Evolutionary conservation across 2,329 filamentous ascomycete genomes (phyloP), one percentile per base, ranked within the genome.

Genomic region (Penicillium sclerotigenum): DNA sequence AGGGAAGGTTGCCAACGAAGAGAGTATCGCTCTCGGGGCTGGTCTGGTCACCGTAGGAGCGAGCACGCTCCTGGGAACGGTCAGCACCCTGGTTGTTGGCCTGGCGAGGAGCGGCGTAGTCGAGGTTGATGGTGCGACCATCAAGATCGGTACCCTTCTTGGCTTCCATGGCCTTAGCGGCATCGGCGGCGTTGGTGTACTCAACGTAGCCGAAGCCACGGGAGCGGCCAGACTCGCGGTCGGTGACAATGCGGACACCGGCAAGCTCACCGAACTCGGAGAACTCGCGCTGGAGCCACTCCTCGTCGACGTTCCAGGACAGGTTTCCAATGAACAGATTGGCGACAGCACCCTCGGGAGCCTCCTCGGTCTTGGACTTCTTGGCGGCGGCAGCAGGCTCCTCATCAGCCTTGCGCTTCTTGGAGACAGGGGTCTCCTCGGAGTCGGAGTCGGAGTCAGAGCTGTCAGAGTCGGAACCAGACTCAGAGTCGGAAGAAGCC

Each of bases 171-270:
- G 90, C 90, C 72, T 86, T 87, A 67, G 83, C 82, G 54, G 88
- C 89, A 71, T 84, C 82, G 58, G 83, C 86, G 58, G 82, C 76
- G 64, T 81, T 84, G 71, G 81, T 80, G 76, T 92, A 96, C 80
- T 96, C 91, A 68, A 96, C 89, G 73, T 96, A 97, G 59, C 92
- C 92, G 75, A 95, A 96, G 64, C 90, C 92, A 79, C 91, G 91
- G 76, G 91, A 93, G 71, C 90, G 88, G 68, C 90, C 89, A 69
- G 81, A 83, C 54, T 87, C 85, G 74, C 87, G 87, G 79, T 96
- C 90, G 66, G 86, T 92, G 73, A 96, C 89, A 70, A 96, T 86
- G 67, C 90, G 88, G 62, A 87, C 88, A 67, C 85, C 83, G 63
- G 80, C 78, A 54, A 95, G 81, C 69, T 88, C 88, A 61, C 87